Percentiles rank a stretch among this genome's conserved stretches.
Conservation (phyloP, 345 rosid species). For the Microcos paniculata region DNA sequence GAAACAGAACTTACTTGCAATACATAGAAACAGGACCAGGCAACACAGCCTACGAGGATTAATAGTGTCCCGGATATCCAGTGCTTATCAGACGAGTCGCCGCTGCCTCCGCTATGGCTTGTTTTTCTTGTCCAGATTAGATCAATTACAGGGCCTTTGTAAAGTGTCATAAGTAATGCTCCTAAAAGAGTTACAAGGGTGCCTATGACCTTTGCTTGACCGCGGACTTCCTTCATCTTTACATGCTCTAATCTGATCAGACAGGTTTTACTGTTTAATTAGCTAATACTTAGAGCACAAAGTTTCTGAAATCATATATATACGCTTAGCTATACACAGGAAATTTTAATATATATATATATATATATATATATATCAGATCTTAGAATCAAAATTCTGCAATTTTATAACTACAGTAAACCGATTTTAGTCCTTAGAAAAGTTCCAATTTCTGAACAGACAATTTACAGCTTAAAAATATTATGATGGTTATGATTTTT, state of each 20-base stretch:
- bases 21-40: constrained; percentile 72
- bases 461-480: background rate
- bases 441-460: background rate
- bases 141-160: constrained; percentile 63
- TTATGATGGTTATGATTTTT: background rate
- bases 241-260: constrained; percentile 51
- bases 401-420: no score
- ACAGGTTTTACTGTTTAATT: background rate
- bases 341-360: no score
- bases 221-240: constrained; percentile 40
- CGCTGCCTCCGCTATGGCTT: constrained; percentile 5
- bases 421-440: background rate
- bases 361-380: no score
- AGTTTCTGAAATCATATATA: no score
- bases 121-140: constrained; percentile 21
- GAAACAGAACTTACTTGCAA: constrained; percentile 8
- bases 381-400: no score
- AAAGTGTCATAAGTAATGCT: constrained; percentile 67
- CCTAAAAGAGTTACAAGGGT: constrained; percentile 62
- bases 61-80: constrained; percentile 64
- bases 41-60: constrained; percentile 61
- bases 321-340: no score
- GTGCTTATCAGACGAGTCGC: constrained; percentile 28
- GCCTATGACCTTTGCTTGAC: constrained; percentile 65
- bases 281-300: no score